A percentile compares a stretch with the other conserved stretches of the same genome.
phyloP scores from a whole-genome alignment of 2,329 filamentous ascomycete genomes.

The Colletotrichum echinochloae region DNA sequence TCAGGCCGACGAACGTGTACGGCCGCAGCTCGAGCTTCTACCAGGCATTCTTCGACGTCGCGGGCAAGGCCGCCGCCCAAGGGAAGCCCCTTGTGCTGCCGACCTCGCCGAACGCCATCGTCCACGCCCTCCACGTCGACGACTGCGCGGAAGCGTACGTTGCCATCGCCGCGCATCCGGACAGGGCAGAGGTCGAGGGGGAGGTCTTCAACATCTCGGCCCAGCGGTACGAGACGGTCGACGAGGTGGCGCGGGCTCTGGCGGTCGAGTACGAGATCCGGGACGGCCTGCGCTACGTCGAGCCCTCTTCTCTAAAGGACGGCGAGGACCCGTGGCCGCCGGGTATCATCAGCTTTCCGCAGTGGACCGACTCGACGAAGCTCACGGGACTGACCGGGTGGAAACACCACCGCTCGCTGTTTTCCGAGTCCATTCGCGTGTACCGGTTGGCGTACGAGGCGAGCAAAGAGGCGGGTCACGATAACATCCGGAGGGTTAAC shows the following conservation, averaged over 20 bases:
- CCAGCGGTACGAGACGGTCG: conserved; percentile 57
- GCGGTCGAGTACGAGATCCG: conserved; percentile 55
- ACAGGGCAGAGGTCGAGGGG: conserved; percentile 49
- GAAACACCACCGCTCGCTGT: conserved; percentile 52
- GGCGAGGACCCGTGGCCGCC: conserved; percentile 39
- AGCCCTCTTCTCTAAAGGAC: conserved; percentile 36
- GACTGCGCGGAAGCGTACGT: conserved; percentile 63
- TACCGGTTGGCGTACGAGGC: conserved; percentile 56
- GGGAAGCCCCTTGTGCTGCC: conserved; percentile 48
- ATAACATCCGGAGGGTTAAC: conserved; percentile 6
- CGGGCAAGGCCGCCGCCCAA: conserved; percentile 40
- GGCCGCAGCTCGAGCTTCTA: conserved; percentile 60
- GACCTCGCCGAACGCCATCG: conserved; percentile 52
- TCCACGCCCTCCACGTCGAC: conserved; percentile 62
- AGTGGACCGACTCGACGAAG: conserved; percentile 59
- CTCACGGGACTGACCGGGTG: conserved; percentile 55
- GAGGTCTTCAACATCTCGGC: conserved; percentile 61
- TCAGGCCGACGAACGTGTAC: conserved; percentile 61
- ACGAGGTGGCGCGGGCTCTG: conserved; percentile 53
- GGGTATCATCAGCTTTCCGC: conserved; percentile 51
- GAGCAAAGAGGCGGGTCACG: conserved; percentile 25
- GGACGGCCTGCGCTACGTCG: conserved; percentile 47
- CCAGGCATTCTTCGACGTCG: conserved; percentile 53
- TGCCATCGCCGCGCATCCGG: conserved; percentile 54
- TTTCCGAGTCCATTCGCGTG: conserved; percentile 51